Evolutionary conservation across 2,329 filamentous ascomycete genomes (phyloP), one percentile per base, ranked within the genome.

Genomic region (Paecilomyces fulvus): DNA sequence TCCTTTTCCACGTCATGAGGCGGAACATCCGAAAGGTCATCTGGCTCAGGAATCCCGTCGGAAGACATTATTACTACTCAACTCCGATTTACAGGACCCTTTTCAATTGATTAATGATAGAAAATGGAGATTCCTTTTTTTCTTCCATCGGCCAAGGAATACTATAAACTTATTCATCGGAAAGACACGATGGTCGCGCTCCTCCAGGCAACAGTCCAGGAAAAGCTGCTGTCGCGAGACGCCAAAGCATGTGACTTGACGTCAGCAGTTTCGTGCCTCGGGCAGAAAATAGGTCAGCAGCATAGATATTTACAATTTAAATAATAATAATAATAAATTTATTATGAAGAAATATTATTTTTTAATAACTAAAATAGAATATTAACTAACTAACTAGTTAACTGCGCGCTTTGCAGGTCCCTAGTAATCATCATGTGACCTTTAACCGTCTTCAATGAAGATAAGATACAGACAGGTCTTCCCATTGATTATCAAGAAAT

Each of bases 1-100:
- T 79, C 76, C 60, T 76, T 71, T 58, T 77, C 71, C 10, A 67
- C 74, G 60, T 60, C 55, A 17, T 49, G 30, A 20, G 48, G 53
- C 12, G 43, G 51, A 9, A 33, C 55, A 53, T 59, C 60, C 1
- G 56, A 52, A n/a, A 60, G 51, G 7, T 55, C 52, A 28, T 52
- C 49, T 9, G 33, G 37, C 23, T 52, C 55, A 14, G 48, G 21
- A 28, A 49, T 49, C 20, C 25, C 48, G 20, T 49, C 48, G 3
- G 48, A 49, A n/a, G 20, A 23, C 48, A 49, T 49, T 49, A 12
- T 10, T 49, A 49, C 21, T 12, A 6, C n/a, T 28, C 14, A 49
- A 20, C 6, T 25, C 20, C 20, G 23, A 12, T 28, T 28, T n/a
- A 43, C 48, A 21, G 21, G 20, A 23, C 9, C 21, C 12, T 6